Percentiles rank a stretch among this genome's conserved stretches.
These are phyloP conservation scores for Didymellaceae sp. DNA, from an alignment of 2,329 filamentous ascomycete genomes.

Conservation along the genomic window DNA sequence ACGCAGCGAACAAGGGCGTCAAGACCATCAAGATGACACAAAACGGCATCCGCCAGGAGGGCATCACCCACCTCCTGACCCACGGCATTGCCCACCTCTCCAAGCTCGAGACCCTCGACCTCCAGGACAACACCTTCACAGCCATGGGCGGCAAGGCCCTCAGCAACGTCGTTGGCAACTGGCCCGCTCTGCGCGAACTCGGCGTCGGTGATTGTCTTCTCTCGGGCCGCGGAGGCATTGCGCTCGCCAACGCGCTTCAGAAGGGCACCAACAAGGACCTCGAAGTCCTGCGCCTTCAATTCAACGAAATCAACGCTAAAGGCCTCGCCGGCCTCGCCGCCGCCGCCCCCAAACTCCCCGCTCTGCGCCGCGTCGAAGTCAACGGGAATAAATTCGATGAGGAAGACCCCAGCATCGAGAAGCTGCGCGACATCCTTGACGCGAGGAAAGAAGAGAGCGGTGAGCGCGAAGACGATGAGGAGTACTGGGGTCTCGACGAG, in stretches of 20 bases:
- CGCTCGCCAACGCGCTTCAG: conserved; percentile 75
- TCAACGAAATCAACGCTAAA: conserved; percentile 87
- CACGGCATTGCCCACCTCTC: conserved; percentile 76
- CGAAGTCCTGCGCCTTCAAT: conserved; percentile 83
- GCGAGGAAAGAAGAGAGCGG: conserved; percentile 71
- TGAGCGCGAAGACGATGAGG: conserved; percentile 60
- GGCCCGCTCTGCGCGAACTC: conserved; percentile 79
- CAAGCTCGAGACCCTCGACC: conserved; percentile 77
- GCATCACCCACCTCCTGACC: conserved; percentile 80
- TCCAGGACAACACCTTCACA: conserved; percentile 98
- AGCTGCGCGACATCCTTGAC: conserved; percentile 71
- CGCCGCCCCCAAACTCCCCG: conserved; percentile 71
- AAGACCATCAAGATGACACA: conserved; percentile 96
- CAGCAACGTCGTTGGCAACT: conserved; percentile 74
- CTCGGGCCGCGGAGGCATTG: conserved; percentile 74
- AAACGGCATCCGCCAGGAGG: conserved; percentile 95
- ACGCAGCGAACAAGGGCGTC: conserved; percentile 79
- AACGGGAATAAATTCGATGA: conserved; percentile 96
- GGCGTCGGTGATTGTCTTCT: conserved; percentile 89
- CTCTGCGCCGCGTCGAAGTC: conserved; percentile 83
- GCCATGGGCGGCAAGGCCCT: conserved; percentile 78
- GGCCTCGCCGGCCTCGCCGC: conserved; percentile 74
- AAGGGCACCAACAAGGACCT: conserved; percentile 80
- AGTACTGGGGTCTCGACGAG: conserved; percentile 63
- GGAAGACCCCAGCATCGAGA: conserved; percentile 75